Evolutionary conservation across 1,284 basidiomycete genomes (phyloP).

Genomic region (Pseudozyma thailandica): DNA sequence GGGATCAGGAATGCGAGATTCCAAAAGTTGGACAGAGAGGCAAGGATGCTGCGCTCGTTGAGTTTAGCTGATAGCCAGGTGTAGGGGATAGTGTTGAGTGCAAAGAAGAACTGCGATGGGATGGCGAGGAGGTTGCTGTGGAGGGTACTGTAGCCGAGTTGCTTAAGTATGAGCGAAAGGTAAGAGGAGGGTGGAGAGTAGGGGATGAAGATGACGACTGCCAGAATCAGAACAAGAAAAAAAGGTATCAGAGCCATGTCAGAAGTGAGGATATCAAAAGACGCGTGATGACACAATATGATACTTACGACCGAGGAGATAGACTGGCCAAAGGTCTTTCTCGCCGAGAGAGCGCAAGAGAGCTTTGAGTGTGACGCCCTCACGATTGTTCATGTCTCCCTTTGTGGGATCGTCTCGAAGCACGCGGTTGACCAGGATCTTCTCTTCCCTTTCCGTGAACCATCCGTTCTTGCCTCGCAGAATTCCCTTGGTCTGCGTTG

Average conservation of each 20-base stretch:
- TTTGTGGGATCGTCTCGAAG: slow-evolving; percentile 78
- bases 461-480: slow-evolving; percentile 71
- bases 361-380: slow-evolving; percentile 69
- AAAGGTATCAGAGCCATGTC: slow-evolving; percentile 5
- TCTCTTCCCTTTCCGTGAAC: slow-evolving; percentile 73
- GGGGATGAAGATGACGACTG: slow-evolving; percentile 37
- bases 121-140: slow-evolving; percentile 56
- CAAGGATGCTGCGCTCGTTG: slow-evolving; percentile 28
- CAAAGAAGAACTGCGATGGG: slow-evolving; percentile 46
- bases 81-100: slow-evolving; percentile 40
- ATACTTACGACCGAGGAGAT: slow-evolving; percentile 71
- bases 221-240: slow-evolving; percentile 15
- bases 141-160: slow-evolving; percentile 47
- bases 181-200: slow-evolving; percentile 31
- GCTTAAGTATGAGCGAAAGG: slow-evolving; percentile 44
- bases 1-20: slow-evolving; percentile 31
- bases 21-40: slow-evolving; percentile 37
- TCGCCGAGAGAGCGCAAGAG: slow-evolving; percentile 72
- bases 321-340: slow-evolving; percentile 78
- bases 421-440: slow-evolving; percentile 74
- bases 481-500: slow-evolving; percentile 35
- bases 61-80: slow-evolving; percentile 25
- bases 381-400: slow-evolving; percentile 80
- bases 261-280: no score
- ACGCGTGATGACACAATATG: not conserved